Evolutionary conservation across 75 land plant genomes (phyloP), one percentile per base, ranked within the genome.

Genomic region (Cunninghamia lanceolata): DNA sequence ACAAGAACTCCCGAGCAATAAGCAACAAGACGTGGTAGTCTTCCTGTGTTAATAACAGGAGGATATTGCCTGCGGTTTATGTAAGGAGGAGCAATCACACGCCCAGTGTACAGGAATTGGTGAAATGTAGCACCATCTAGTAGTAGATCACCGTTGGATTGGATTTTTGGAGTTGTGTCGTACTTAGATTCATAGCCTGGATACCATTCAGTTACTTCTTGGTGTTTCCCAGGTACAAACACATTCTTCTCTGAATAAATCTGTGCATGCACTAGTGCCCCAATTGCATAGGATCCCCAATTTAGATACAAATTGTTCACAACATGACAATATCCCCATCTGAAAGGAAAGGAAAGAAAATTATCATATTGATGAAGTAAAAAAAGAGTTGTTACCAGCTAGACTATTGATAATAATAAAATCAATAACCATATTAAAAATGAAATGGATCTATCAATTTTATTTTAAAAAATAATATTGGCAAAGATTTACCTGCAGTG

Each of bases 201-300:
- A 16, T 13, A 50, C 53, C 53, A 50, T 50, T 50, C 15, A 11
- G 53, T 50, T 3, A 25, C 30, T 28, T 66, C 30, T 0, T 0
- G 2, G 15, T 50, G 1, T 28, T 25, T 66, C 15, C 88, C 85
- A 3, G 93, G 87, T 3, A 90, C 59, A 74, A 90, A 92, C 17
- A 86, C 91, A 76, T 92, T 92, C 88, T 40, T 46, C 80, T 92
- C 93, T 9, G 93, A 89, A 0, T 82, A 66, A 0, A 92, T 85
- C 83, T 86, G 63, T 8, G 91, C 93, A 76, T 88, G 71, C 3
- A 71, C 89, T 40, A 89, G 39, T 1, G 87, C 93, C 8, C 91
- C 93, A 17, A 90, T 85, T 9, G 93, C 93, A 38, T 92, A 92
- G 76, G 86, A 88, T 43, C 89, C 87, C 93, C 93, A 92, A 83